phyloP scores from a whole-genome alignment of 2,329 filamentous ascomycete genomes.

The Chrysoporthe deuterocubensis region DNA sequence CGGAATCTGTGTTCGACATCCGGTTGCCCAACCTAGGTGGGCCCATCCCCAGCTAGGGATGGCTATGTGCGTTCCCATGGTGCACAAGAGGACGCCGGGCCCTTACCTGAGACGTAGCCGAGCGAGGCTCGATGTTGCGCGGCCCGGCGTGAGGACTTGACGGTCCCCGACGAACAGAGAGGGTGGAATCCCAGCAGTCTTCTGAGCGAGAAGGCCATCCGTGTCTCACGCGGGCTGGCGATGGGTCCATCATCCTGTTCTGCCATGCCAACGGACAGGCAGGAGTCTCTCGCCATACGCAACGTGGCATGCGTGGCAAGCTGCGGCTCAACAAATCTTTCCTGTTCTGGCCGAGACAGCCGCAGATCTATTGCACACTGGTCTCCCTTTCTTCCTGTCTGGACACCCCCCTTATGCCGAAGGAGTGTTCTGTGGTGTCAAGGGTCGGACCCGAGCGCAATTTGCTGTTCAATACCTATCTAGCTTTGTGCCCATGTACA shows the following conservation, averaged over 20 bases:
- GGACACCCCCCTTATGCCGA: neutral
- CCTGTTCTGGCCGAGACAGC: neutral
- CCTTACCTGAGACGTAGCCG: conserved; percentile 25
- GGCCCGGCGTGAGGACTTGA: conserved; percentile 6
- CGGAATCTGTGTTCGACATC: conserved; percentile 22
- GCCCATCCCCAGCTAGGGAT: neutral
- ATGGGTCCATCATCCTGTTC: neutral
- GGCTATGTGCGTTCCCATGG: conserved; percentile 1
- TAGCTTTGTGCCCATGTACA: neutral
- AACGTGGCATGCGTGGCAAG: neutral
- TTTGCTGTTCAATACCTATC: neutral
- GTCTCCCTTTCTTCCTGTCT: neutral
- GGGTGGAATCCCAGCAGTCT: neutral
- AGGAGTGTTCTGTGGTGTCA: neutral
- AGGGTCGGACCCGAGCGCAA: neutral
- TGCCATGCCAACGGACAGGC: neutral
- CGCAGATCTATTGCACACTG: neutral
- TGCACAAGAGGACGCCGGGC: conserved; percentile 15
- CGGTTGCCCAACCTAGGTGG: neutral
- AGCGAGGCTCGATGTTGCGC: conserved; percentile 25
- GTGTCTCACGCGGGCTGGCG: neutral
- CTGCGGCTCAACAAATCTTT: neutral
- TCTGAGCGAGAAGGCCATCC: neutral
- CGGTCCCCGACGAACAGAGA: neutral
- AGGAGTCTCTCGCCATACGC: neutral